Base-by-base conservation (phyloP, 805 yeast species). In the Starmera quercuum region DNA sequence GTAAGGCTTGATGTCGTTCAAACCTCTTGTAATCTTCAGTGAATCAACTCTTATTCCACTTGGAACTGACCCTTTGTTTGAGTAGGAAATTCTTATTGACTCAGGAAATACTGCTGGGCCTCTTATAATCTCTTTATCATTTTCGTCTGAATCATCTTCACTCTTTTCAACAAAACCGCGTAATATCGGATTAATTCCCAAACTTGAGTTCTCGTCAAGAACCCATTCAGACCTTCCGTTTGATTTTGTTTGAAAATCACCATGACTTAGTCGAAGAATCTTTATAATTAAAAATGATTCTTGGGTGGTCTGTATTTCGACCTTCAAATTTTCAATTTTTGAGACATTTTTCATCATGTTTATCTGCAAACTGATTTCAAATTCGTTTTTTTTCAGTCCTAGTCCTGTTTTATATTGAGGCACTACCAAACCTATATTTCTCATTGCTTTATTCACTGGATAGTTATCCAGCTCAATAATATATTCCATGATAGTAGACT, bases 41-140 rank as follows among this genome's bases (percentile, higher is more conserved):
- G 79, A 66, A 10, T 73, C 79, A 3, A 87, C 81, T 45, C 73
- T 75, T 27, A 83, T 59, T 1, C 90, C 87, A 53, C 94, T 82
- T 1, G 92, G 83, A 2, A 84, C 65, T 7, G 71, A 64, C 0
- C 95, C 95, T 41, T 75, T 73, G 43, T 78, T 67, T 9, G 61
- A 42, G 47, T 82, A 86, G 6, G 66, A 56, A 7, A 81, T 52
- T 14, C 66, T 60, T 19, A 79, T 52, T 39, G 63, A 68, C 19
- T 58, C 50, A 1, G 79, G 81, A 30, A 59, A 58, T 3, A 43
- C 15, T 3, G 36, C 26, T 10, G 18, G 26, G 2, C 14, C 26
- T 12, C 12, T 47, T 43, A 26, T n/a, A n/a, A n/a, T n/a, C n/a
- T 49, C 42, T 9, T 39, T 42, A 19, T 23, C 33, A 29, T 17